These are phyloP conservation scores for Fusarium stilboides DNA, from an alignment of 2,329 filamentous ascomycete species.

Conservation along the genomic window DNA sequence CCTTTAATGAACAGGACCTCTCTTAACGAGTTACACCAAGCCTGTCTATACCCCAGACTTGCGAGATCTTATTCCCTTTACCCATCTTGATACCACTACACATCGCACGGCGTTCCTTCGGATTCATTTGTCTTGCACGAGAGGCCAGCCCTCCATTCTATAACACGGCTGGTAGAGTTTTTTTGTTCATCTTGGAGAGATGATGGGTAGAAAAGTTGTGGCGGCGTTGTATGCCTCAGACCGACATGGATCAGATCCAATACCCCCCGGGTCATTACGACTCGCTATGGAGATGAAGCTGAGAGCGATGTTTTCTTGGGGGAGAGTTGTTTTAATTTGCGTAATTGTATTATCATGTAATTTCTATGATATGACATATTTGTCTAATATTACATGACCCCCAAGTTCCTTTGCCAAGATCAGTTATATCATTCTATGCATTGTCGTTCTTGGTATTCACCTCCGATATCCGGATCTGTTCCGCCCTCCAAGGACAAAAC, in stretches of 20 bases:
- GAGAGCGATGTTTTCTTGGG: slow-evolving; percentile 23
- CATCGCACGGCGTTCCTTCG: slow-evolving; percentile 51
- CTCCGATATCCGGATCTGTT: slow-evolving; percentile 13
- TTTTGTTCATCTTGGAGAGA: slow-evolving; percentile 27
- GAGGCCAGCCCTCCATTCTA: slow-evolving; percentile 14
- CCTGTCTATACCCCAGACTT: slow-evolving; percentile 41
- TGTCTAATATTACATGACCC: slow-evolving; percentile 21
- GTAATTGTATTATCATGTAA: slow-evolving; percentile 38
- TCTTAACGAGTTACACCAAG: slow-evolving; percentile 45
- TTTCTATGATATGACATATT: slow-evolving; percentile 18
- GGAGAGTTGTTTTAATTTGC: slow-evolving; percentile 30
- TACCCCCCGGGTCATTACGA: slow-evolving; percentile 13
- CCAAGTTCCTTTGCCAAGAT: background rate
- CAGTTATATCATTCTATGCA: background rate
- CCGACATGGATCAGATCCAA: slow-evolving; percentile 7
- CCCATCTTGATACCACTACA: slow-evolving; percentile 50
- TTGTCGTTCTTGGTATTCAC: background rate
- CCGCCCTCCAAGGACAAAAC: slow-evolving; percentile 28
- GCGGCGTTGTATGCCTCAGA: slow-evolving; percentile 22
- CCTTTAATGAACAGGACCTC: slow-evolving; percentile 46
- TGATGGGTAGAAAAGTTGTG: slow-evolving; percentile 33
- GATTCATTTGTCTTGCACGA: slow-evolving; percentile 28
- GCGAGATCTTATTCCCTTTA: slow-evolving; percentile 38
- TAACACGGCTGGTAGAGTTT: slow-evolving; percentile 4
- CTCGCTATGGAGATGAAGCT: slow-evolving; percentile 24